A percentile compares a stretch with the other conserved stretches of the same genome.
phyloP scores from a whole-genome alignment of 2,329 filamentous ascomycete genomes.

The Trichoderma sp. region DNA sequence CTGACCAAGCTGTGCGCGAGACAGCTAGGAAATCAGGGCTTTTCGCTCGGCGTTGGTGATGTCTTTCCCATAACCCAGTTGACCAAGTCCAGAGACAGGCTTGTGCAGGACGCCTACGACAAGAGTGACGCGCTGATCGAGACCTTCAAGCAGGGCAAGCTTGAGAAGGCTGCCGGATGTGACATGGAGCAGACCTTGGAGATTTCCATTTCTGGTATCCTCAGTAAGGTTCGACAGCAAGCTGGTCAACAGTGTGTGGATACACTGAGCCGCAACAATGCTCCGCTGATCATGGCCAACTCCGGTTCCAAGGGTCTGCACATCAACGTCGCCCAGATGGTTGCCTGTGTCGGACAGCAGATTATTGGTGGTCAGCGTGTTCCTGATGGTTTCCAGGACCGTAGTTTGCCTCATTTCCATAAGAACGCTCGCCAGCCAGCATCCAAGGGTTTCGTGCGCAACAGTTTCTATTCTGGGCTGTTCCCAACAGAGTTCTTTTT shows the following conservation, averaged over 20 bases:
- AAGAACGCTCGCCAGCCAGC: conserved; percentile 91
- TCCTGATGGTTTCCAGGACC: conserved; percentile 92
- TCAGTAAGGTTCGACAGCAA: conserved; percentile 86
- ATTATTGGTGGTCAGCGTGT: conserved; percentile 95
- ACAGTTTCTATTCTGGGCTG: conserved; percentile 94
- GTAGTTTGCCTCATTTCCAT: conserved; percentile 90
- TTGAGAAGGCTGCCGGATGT: conserved; percentile 84
- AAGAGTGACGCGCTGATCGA: conserved; percentile 82
- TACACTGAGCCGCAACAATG: conserved; percentile 86
- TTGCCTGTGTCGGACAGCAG: conserved; percentile 94
- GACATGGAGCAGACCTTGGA: conserved; percentile 91
- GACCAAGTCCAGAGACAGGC: conserved; percentile 67
- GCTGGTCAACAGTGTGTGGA: conserved; percentile 89
- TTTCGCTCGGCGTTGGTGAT: conserved; percentile 94
- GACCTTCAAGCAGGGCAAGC: conserved; percentile 73
- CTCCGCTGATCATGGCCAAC: conserved; percentile 93
- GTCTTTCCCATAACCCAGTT: conserved; percentile 79
- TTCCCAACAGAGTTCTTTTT: conserved; percentile 93
- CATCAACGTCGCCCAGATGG: conserved; percentile 99
- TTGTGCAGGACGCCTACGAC: conserved; percentile 76
- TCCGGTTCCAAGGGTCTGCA: conserved; percentile 95
- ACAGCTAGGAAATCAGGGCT: conserved; percentile 84
- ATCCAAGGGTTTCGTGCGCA: conserved; percentile 93
- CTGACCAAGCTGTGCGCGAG: conserved; percentile 87
- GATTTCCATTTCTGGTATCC: conserved; percentile 83